Conservation (phyloP, 1,284 basidiomycete species). For the Exobasidium rhododendri region DNA sequence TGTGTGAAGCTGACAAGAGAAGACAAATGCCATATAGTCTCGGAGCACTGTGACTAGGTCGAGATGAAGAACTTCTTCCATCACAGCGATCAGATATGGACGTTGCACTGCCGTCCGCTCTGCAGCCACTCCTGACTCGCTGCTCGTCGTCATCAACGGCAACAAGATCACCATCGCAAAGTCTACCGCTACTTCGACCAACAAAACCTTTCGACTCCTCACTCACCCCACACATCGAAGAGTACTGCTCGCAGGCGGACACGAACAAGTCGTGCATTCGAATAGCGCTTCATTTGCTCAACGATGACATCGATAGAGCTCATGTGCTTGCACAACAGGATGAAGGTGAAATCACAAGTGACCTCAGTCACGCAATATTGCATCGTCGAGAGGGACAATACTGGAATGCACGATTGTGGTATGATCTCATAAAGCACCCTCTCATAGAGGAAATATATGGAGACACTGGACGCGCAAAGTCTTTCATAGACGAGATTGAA, state of each 20-base stretch:
- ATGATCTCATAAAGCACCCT: conserved; percentile 26
- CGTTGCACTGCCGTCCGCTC: neutral
- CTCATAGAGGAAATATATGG: conserved; percentile 16
- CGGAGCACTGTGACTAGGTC: no score
- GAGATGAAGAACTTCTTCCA: no score
- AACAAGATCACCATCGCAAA: neutral
- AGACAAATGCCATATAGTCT: no score
- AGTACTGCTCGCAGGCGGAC: neutral
- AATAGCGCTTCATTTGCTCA: conserved; percentile 31
- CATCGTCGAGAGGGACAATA: conserved; percentile 36
- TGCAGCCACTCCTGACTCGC: neutral
- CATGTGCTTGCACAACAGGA: conserved; percentile 31
- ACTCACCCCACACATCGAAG: conserved; percentile 19
- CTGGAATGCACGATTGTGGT: conserved; percentile 43
- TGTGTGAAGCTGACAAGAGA: no score
- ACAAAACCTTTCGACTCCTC: conserved; percentile 19
- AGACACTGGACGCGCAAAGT: conserved; percentile 21
- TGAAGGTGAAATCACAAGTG: conserved; percentile 24
- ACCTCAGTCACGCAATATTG: conserved; percentile 33
- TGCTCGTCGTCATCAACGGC: neutral
- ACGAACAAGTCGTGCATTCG: conserved; percentile 11
- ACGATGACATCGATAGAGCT: conserved; percentile 34
- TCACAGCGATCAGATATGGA: no score
- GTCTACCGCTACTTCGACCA: conserved; percentile 23
- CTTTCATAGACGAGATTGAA: conserved; percentile 33